phyloP scores from a whole-genome alignment of 345 rosid genomes.

The Leavenworthia alabamica region DNA sequence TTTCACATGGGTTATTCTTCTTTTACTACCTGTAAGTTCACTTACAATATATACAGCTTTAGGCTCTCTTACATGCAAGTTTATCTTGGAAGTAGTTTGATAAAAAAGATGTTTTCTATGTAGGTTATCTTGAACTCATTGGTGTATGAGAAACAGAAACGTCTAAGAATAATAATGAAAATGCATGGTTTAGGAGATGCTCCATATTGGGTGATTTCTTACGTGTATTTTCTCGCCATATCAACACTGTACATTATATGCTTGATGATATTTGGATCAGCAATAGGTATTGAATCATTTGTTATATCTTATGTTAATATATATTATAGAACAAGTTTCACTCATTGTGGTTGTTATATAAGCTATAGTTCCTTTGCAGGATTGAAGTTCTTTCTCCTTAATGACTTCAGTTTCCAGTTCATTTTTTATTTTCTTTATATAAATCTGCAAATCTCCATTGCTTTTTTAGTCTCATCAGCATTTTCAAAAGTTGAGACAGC shows the following conservation, averaged over 20 bases:
- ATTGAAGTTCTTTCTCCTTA: constrained; percentile 63
- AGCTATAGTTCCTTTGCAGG: constrained; percentile 45
- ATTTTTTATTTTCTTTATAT: constrained; percentile 61
- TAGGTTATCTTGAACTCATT: constrained; percentile 63
- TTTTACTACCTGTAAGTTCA: constrained; percentile 72
- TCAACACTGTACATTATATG: constrained; percentile 58
- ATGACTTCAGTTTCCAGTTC: constrained; percentile 63
- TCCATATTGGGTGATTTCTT: constrained; percentile 84
- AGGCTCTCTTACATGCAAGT: background rate
- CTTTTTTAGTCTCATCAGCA: constrained; percentile 57
- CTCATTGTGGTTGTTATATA: background rate
- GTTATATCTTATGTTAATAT: background rate
- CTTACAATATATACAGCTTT: background rate
- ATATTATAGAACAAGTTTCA: background rate
- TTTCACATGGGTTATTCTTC: constrained; percentile 44
- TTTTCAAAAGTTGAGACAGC: constrained; percentile 79
- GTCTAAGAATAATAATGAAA: constrained; percentile 84
- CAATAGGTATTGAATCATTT: constrained; percentile 41
- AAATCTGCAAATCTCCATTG: constrained; percentile 76
- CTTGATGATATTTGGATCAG: constrained; percentile 69
- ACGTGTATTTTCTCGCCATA: constrained; percentile 63
- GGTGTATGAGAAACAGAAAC: constrained; percentile 78
- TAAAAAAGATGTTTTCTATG: background rate
- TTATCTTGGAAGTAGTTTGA: background rate
- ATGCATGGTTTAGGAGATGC: constrained; percentile 98